Evolutionary conservation across 2,329 filamentous ascomycete species (phyloP).

Genomic region (Paecilomyces formosus): DNA sequence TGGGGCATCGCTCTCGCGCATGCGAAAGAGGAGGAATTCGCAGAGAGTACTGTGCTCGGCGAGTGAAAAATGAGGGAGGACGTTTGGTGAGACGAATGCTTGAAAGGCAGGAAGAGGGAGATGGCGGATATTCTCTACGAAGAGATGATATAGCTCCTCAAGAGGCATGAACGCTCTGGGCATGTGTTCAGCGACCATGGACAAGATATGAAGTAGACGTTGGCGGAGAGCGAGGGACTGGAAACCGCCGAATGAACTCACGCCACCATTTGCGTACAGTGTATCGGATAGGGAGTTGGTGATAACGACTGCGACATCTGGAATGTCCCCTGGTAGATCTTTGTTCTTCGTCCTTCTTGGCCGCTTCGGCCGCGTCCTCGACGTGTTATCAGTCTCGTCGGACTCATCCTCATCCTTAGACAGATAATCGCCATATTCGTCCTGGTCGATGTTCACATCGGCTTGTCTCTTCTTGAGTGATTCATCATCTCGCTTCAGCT

Average conservation of each 20-base stretch:
- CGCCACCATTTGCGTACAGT: slow-evolving; percentile 11
- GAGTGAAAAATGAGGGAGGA: slow-evolving; percentile 32
- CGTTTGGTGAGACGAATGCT: slow-evolving; percentile 36
- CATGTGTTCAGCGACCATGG: slow-evolving; percentile 26
- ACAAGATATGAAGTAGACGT: slow-evolving; percentile 37
- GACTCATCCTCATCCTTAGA: slow-evolving; percentile 29
- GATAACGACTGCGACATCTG: slow-evolving; percentile 1
- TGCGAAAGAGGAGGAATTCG: slow-evolving; percentile 45
- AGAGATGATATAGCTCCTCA: slow-evolving; percentile 35
- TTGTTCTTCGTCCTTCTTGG: slow-evolving; percentile 13
- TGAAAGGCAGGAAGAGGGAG: slow-evolving; percentile 40
- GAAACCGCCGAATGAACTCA: slow-evolving; percentile 29
- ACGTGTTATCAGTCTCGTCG: slow-evolving; percentile 16
- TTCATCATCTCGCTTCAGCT: slow-evolving; percentile 16
- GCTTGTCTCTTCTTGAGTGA: slow-evolving; percentile 32
- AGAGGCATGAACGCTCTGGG: slow-evolving; percentile 27
- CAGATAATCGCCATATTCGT: slow-evolving; percentile 40
- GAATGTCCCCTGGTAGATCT: slow-evolving; percentile 3
- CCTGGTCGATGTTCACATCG: slow-evolving; percentile 39
- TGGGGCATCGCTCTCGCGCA: slow-evolving; percentile 39
- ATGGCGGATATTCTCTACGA: slow-evolving; percentile 40
- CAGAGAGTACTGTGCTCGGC: slow-evolving; percentile 44
- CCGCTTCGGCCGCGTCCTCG: slow-evolving; percentile 21
- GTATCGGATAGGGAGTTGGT: slow-evolving; percentile 7
- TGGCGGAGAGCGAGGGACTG: slow-evolving; percentile 36